These are phyloP conservation scores for Colletotrichum lindemuthianum DNA, from an alignment of 2,329 filamentous ascomycete species.

Conservation along the genomic window DNA sequence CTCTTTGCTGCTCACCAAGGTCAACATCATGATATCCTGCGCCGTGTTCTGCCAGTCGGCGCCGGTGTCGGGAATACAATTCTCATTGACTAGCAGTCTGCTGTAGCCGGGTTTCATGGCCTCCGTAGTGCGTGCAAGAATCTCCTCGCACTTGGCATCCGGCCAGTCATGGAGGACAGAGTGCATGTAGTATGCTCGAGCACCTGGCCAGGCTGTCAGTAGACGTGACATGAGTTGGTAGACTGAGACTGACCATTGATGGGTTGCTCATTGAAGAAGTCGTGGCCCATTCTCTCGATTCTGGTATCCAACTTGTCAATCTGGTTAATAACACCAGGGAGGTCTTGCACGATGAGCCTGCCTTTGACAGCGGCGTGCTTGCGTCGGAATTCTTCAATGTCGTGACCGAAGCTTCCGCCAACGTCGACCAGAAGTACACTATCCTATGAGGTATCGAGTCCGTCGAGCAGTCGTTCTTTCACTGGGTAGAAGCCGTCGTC, in stretches of 20 bases:
- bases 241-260: conserved; percentile 43
- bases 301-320: conserved; percentile 41
- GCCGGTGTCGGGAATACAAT: conserved; percentile 43
- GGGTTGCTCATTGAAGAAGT: conserved; percentile 58
- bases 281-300: conserved; percentile 51
- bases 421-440: conserved; percentile 46
- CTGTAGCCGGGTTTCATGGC: conserved; percentile 48
- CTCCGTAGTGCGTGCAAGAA: conserved; percentile 43
- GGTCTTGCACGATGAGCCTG: conserved; percentile 59
- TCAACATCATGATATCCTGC: conserved; percentile 51
- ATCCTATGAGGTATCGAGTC: conserved; percentile 38
- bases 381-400: conserved; percentile 45
- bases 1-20: conserved; percentile 44
- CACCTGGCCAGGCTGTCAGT: conserved; percentile 31
- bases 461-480: conserved; percentile 43
- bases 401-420: conserved; percentile 48
- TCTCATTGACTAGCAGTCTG: conserved; percentile 46
- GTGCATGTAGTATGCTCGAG: conserved; percentile 41
- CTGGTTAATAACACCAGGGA: conserved; percentile 50
- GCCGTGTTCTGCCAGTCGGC: conserved; percentile 49
- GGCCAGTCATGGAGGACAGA: conserved; percentile 42
- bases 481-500: conserved; percentile 45
- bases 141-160: conserved; percentile 45
- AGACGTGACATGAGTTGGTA: background rate
- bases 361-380: conserved; percentile 45